Conservation (phyloP, 768 basidiomycete genomes). For the Tephrocybe sp. region DNA sequence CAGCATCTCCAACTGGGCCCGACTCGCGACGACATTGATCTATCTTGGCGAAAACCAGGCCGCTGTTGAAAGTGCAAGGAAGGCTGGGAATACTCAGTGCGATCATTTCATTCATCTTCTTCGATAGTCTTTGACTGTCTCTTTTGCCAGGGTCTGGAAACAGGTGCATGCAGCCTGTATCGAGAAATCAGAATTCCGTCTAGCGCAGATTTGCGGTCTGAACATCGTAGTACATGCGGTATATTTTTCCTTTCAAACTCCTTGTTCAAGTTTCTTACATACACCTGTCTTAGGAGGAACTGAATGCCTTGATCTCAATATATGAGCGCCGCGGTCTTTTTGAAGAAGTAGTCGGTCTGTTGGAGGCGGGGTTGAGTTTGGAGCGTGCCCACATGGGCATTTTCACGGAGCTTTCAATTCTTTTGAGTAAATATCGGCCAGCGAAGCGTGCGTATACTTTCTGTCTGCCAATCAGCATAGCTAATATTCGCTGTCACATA, state of each 20-base stretch:
- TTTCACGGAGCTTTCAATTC: conserved; percentile 89
- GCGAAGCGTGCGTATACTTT: conserved; percentile 67
- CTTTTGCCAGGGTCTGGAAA: conserved; percentile 85
- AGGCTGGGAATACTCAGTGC: conserved; percentile 97
- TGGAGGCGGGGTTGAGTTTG: conserved; percentile 94
- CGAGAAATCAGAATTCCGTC: conserved; percentile 94
- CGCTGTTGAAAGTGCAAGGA: conserved; percentile 98
- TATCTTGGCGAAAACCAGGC: conserved; percentile 98
- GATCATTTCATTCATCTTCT: conserved; percentile 22
- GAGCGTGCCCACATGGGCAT: conserved; percentile 99
- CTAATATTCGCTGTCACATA: conserved; percentile 28
- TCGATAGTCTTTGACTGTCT: conserved; percentile 10
- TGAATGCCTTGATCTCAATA: conserved; percentile 66
- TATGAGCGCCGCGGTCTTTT: conserved; percentile 94
- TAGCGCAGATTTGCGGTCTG: conserved; percentile 98
- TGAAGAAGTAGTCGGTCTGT: conserved; percentile 85
- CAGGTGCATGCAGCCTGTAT: conserved; percentile 98
- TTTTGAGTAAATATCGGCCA: conserved; percentile 94
- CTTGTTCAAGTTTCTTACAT: conserved; percentile 7
- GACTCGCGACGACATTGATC: conserved; percentile 95
- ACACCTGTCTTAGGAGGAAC: conserved; percentile 64
- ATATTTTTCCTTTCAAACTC: conserved; percentile 14
- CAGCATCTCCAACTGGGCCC: conserved; percentile 98
- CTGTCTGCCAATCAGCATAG: background rate
- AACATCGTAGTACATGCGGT: conserved; percentile 94